Percentiles rank a stretch among this genome's conserved stretches.
These are phyloP conservation scores for Dillenia turbinata DNA, from an alignment of 164 flowering plant species.

Conservation along the genomic window DNA sequence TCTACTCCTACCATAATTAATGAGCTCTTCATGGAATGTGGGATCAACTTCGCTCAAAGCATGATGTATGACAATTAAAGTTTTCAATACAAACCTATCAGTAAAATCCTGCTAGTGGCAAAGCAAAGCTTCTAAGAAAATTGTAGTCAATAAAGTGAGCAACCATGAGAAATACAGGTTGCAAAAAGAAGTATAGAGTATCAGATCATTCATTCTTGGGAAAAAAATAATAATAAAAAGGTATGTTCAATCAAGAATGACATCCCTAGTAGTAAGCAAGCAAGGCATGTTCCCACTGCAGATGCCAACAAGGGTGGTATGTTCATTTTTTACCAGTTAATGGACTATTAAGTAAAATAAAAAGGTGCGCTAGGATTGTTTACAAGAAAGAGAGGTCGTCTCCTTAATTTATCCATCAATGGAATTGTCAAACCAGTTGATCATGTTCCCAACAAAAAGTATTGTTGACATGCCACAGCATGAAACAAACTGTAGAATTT, in stretches of 20 bases:
- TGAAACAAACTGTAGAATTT: too few relatives aligned
- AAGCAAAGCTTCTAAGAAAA: not conserved
- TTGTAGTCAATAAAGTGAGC: not conserved
- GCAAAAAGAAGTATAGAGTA: not conserved
- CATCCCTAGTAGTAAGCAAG: conserved; percentile 55
- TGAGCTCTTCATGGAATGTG: conserved; percentile 87
- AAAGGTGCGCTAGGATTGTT: not conserved
- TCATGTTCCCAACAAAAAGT: too few relatives aligned
- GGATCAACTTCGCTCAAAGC: conserved; percentile 97
- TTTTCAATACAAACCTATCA: conserved; percentile 89
- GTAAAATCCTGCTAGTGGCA: conserved; percentile 28
- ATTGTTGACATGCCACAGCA: too few relatives aligned
- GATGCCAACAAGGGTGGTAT: conserved; percentile 38
- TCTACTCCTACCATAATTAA: conserved; percentile 80
- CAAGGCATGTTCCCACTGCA: conserved; percentile 79
- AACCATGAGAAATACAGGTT: too few relatives aligned
- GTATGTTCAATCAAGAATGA: conserved; percentile 62
- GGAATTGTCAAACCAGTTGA: conserved; percentile 37
- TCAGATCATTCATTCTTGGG: not conserved
- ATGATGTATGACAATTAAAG: conserved; percentile 88
- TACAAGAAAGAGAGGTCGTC: conserved; percentile 74
- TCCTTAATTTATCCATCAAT: conserved; percentile 75
- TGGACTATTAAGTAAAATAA: not conserved
- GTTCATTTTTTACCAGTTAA: not conserved
- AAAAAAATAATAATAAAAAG: not conserved